These are phyloP conservation scores for Nitzschia sp. DNA, from an alignment of 108 stramenopile genomes.

Conservation along the genomic window DNA sequence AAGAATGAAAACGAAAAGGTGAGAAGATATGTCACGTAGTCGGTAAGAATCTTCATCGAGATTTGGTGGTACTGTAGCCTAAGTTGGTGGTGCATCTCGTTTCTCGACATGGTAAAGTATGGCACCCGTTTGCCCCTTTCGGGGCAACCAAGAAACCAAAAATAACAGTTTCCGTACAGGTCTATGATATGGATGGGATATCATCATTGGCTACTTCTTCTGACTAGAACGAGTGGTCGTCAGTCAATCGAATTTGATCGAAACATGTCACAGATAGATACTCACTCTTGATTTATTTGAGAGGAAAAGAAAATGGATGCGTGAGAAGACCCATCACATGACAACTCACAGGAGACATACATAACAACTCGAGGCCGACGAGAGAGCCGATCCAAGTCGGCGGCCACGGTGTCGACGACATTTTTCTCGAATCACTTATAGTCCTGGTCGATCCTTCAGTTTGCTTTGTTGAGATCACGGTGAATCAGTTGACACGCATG, in stretches of 20 bases:
- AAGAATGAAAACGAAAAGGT: no score
- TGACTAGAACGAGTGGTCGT: no score
- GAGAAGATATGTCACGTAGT: no score
- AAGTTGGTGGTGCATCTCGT: slow-evolving; percentile 65
- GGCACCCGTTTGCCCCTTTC: slow-evolving; percentile 29
- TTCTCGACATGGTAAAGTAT: slow-evolving; percentile 45
- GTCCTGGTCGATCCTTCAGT: not conserved
- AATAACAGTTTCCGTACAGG: slow-evolving; percentile 43
- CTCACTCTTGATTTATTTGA: no score
- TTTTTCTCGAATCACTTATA: not conserved
- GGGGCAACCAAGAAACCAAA: slow-evolving; percentile 11
- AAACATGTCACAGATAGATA: no score
- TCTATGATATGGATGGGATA: slow-evolving; percentile 58
- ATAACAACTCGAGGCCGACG: no score
- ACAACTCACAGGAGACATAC: no score
- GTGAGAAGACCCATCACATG: not conserved
- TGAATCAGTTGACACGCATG: slow-evolving; percentile 53
- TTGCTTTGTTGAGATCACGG: slow-evolving; percentile 43
- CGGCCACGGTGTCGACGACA: no score
- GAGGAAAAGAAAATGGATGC: not conserved
- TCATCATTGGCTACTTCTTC: slow-evolving; percentile 51
- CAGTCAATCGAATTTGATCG: no score
- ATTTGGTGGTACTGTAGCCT: no score
- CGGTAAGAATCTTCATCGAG: no score
- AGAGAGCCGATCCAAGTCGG: no score